Conservation (phyloP, 2,329 filamentous ascomycete species). For the Cordyceps farinosa region DNA sequence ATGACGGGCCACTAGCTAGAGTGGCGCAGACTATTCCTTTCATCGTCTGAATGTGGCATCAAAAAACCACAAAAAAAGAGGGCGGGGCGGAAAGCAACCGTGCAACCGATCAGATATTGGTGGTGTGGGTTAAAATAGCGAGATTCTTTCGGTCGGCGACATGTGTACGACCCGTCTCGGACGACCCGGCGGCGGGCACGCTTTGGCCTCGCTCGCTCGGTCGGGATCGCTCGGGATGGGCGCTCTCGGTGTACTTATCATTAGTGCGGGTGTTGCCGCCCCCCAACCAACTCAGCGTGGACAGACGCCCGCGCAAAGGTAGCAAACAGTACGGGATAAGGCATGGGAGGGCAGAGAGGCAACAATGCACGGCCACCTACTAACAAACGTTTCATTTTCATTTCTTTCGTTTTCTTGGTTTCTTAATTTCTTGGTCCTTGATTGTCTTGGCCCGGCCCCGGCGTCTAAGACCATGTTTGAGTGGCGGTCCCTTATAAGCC, state of each 20-base stretch:
- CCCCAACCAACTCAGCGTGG: neutral
- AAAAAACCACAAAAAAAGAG: neutral
- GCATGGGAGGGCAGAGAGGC: neutral
- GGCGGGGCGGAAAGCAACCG: neutral
- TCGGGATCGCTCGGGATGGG: neutral
- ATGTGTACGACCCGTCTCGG: neutral
- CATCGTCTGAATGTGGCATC: neutral
- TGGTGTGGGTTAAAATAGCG: neutral
- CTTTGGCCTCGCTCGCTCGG: neutral
- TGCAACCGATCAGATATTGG: neutral
- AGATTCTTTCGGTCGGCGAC: neutral
- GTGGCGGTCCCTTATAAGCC: neutral
- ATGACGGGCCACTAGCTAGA: neutral
- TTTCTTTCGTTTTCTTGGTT: neutral
- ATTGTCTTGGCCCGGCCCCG: neutral
- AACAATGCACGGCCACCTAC: neutral
- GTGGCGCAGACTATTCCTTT: neutral
- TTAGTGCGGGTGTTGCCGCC: neutral
- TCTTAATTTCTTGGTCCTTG: neutral
- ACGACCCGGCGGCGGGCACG: no score
- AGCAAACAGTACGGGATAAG: neutral
- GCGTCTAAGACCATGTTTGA: conserved; percentile 13
- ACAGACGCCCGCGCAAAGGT: neutral
- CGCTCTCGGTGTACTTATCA: neutral
- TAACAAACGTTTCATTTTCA: neutral